A percentile compares a stretch with the other conserved stretches of the same genome.
Conservation (phyloP, 345 rosid genomes). For the Noccaea bulbosa region DNA sequence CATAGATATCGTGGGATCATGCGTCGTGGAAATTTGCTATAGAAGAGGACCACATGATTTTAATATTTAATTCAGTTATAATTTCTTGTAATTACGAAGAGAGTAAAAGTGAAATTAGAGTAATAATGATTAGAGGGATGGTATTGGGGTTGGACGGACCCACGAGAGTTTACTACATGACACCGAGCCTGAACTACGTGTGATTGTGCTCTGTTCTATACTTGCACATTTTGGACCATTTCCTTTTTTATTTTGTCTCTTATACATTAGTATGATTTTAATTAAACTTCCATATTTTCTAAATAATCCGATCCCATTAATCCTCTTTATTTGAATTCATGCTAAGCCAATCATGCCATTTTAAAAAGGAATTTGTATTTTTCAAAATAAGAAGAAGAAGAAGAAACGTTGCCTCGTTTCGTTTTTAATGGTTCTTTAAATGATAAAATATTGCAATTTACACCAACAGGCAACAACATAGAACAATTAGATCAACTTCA, state of each 20-base stretch:
- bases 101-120: conserved; percentile 19
- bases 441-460: neutral
- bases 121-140: conserved; percentile 33
- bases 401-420: conserved; percentile 4
- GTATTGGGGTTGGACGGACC: conserved; percentile 24
- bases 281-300: neutral
- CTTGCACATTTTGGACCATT: conserved; percentile 42
- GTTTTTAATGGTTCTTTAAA: conserved; percentile 7
- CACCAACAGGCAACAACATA: neutral
- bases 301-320: neutral
- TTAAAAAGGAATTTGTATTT: neutral
- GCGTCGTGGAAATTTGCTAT: conserved; percentile 28
- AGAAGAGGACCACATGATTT: conserved; percentile 41
- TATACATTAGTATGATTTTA: neutral
- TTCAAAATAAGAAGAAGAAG: neutral
- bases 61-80: neutral
- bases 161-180: conserved; percentile 31
- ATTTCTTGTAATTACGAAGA: neutral
- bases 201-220: conserved; percentile 43
- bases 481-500: neutral
- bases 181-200: conserved; percentile 44
- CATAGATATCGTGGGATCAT: conserved; percentile 40
- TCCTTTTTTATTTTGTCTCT: conserved; percentile 14
- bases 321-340: neutral
- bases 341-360: conserved; percentile 24